phyloP scores from a whole-genome alignment of 495 filamentous ascomycete genomes.

The Staphylotrichum longicolle region DNA sequence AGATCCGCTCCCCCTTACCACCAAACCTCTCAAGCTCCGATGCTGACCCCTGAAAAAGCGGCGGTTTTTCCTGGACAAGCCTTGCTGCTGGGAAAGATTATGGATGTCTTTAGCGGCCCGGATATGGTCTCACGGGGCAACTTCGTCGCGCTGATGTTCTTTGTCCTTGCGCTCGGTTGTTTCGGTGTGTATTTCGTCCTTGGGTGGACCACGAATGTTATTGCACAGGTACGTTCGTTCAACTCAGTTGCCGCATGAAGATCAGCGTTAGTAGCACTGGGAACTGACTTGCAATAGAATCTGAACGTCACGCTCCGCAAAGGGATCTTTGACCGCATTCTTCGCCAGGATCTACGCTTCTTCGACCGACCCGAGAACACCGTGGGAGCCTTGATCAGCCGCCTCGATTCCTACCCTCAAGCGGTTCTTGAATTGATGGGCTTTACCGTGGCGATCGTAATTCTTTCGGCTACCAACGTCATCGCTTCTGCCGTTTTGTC shows the following conservation, averaged over 20 bases:
- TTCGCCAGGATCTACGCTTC: conserved; percentile 87
- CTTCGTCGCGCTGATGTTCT: conserved; percentile 58
- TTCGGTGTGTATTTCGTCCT: conserved; percentile 44
- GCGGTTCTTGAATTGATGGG: conserved; percentile 84
- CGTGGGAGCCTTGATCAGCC: conserved; percentile 71
- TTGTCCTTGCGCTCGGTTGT: conserved; percentile 47
- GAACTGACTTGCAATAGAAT: conserved; percentile 30
- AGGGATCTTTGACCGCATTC: conserved; percentile 71
- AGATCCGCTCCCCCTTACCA: too few relatives aligned
- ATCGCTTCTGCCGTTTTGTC: conserved; percentile 63
- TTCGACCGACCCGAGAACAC: conserved; percentile 79
- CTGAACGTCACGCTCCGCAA: conserved; percentile 73
- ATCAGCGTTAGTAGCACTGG: too few relatives aligned
- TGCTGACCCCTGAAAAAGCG: not conserved
- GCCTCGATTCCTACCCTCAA: conserved; percentile 50
- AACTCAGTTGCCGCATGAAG: too few relatives aligned
- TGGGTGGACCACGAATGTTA: conserved; percentile 45
- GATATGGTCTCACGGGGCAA: conserved; percentile 39
- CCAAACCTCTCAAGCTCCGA: not conserved
- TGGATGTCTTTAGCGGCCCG: conserved; percentile 30
- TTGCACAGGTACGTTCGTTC: conserved; percentile 23
- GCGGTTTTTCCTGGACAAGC: conserved; percentile 40
- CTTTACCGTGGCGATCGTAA: conserved; percentile 76
- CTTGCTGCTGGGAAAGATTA: conserved; percentile 34
- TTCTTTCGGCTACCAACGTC: conserved; percentile 73